Percentiles rank a stretch among this genome's conserved stretches.
Conservation (phyloP, 345 rosid genomes). For the Gossypium longicalyx region DNA sequence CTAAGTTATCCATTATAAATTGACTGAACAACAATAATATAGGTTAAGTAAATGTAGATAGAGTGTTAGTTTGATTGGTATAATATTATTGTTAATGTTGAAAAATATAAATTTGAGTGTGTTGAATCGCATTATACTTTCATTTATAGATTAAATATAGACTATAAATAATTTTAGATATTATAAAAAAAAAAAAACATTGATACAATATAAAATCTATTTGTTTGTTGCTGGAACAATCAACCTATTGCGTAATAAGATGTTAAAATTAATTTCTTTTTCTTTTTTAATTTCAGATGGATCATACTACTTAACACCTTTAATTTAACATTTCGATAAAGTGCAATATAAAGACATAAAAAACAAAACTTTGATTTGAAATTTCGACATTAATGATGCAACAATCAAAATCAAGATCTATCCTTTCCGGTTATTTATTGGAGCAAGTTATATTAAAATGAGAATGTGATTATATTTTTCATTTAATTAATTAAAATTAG, state of each 20-base stretch:
- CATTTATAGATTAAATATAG: accelerated
- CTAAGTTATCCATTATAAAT: neutral
- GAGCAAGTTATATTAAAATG: neutral
- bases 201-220: no score
- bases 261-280: neutral
- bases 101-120: accelerated
- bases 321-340: neutral
- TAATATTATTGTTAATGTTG: no score
- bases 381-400: neutral
- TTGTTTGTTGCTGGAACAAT: no score
- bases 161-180: no score
- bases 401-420: neutral
- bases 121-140: no score
- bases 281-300: no score
- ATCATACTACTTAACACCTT: no score
- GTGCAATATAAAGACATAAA: neutral
- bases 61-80: no score
- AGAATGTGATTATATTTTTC: neutral
- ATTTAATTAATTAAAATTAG: neutral
- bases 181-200: no score
- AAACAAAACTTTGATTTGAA: neutral
- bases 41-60: accelerated
- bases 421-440: neutral
- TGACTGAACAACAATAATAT: neutral
- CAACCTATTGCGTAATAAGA: no score